phyloP scores from a whole-genome alignment of 768 basidiomycete species.

The Agrocybe praecox region DNA sequence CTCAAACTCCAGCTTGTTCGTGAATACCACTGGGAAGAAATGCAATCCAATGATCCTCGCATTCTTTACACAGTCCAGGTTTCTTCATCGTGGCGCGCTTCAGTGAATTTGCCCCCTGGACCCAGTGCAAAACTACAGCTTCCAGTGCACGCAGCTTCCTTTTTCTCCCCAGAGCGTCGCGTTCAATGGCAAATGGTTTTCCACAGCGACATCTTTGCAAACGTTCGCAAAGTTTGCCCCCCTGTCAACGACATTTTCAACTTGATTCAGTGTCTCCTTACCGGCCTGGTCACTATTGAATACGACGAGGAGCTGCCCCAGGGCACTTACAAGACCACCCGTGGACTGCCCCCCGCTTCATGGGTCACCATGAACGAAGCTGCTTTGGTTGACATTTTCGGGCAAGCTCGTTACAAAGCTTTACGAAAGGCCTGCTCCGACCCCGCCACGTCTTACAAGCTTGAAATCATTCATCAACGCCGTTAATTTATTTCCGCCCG shows the following conservation, averaged over 20 bases:
- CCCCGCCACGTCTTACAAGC: constrained; percentile 71
- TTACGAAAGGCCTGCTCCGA: constrained; percentile 75
- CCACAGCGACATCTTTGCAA: constrained; percentile 75
- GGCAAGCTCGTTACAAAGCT: constrained; percentile 69
- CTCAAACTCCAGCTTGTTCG: constrained; percentile 67
- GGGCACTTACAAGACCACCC: constrained; percentile 72
- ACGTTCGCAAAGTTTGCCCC: constrained; percentile 64
- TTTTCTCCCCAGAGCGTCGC: constrained; percentile 83
- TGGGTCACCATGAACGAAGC: constrained; percentile 76
- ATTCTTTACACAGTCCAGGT: constrained; percentile 83
- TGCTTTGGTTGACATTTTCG: constrained; percentile 73
- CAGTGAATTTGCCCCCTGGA: constrained; percentile 74
- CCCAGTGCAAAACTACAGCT: constrained; percentile 74
- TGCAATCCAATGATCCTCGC: constrained; percentile 58
- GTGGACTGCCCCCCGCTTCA: constrained; percentile 74
- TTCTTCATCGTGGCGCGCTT: constrained; percentile 76
- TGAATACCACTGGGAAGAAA: constrained; percentile 71
- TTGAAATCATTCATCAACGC: constrained; percentile 51
- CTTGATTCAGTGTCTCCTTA: constrained; percentile 72
- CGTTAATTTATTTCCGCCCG: constrained; percentile 25
- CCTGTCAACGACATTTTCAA: constrained; percentile 72
- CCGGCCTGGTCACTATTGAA: constrained; percentile 69
- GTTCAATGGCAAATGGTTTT: constrained; percentile 93
- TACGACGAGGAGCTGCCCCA: constrained; percentile 77
- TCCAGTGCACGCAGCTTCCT: constrained; percentile 79